A percentile compares a stretch with the other conserved stretches of the same genome.
Conservation (phyloP, 352 stramenopile species). For the Phytophthora brassicae region DNA sequence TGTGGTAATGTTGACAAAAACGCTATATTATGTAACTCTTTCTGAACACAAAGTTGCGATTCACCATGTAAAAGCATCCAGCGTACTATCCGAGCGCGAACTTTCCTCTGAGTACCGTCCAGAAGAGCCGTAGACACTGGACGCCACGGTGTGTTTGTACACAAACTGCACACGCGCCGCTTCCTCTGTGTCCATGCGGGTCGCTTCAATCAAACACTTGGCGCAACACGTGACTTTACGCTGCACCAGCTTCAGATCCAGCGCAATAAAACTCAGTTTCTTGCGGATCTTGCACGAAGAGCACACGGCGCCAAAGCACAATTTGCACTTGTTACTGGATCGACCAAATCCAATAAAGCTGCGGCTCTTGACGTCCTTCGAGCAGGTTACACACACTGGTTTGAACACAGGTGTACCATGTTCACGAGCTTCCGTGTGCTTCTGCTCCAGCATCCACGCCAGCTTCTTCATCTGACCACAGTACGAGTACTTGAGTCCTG, state of each 20-base stretch:
- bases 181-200: conserved; percentile 23
- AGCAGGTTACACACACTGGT: conserved; percentile 24
- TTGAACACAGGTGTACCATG: conserved; percentile 6
- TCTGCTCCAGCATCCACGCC: conserved; percentile 19
- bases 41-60: background rate
- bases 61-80: conserved; percentile 1
- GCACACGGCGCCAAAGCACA: conserved; percentile 29
- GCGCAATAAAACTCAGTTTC: conserved; percentile 32
- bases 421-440: conserved; percentile 11
- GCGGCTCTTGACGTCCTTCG: conserved; percentile 17
- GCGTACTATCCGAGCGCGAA: conserved; percentile 19
- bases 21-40: no score
- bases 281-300: conserved; percentile 24
- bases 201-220: conserved; percentile 31
- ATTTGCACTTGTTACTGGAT: conserved; percentile 18
- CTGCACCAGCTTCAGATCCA: conserved; percentile 25
- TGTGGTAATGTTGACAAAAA: no score
- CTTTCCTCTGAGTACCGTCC: conserved; percentile 18
- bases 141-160: conserved; percentile 17
- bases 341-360: conserved; percentile 16
- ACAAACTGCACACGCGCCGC: conserved; percentile 26
- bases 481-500: conserved; percentile 31
- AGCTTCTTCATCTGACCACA: conserved; percentile 31
- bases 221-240: conserved; percentile 36
- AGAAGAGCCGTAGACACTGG: conserved; percentile 20